phyloP scores from a whole-genome alignment of 2,329 filamentous ascomycete genomes.

The Aspergillus sojae region DNA sequence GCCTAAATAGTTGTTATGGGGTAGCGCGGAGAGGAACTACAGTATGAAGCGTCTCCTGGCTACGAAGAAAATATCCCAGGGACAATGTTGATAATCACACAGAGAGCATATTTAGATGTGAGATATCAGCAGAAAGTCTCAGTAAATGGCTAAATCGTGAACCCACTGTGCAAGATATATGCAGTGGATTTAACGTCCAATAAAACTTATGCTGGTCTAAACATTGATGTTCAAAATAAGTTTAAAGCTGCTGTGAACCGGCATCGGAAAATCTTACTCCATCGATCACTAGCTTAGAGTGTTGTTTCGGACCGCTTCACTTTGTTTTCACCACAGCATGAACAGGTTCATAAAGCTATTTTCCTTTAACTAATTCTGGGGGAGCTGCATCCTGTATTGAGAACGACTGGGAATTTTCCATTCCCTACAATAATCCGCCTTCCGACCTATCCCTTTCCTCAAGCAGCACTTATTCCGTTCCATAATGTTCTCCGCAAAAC shows the following conservation, averaged over 20 bases:
- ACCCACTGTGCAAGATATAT: neutral
- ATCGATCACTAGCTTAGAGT: slow-evolving; percentile 8
- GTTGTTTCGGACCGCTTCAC: neutral
- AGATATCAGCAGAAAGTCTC: neutral
- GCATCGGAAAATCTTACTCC: slow-evolving; percentile 24
- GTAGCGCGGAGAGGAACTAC: neutral
- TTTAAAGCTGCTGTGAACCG: slow-evolving; percentile 7
- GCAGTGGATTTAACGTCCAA: neutral
- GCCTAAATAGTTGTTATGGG: neutral
- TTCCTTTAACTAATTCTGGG: no score
- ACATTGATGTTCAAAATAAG: slow-evolving; percentile 10
- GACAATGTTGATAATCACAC: neutral
- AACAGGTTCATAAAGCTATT: neutral
- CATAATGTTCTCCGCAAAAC: slow-evolving; percentile 41
- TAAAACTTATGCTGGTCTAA: neutral
- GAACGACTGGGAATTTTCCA: neutral
- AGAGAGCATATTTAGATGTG: neutral
- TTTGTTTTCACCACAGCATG: slow-evolving; percentile 7
- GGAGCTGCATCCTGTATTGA: neutral
- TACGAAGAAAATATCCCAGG: neutral
- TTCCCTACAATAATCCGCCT: no score
- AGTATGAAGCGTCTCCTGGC: neutral
- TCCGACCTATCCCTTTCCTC: neutral
- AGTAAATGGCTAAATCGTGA: neutral
- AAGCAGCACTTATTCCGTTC: neutral